Evolutionary conservation across 768 basidiomycete species (phyloP).

Genomic region (Lactarius psammicola): DNA sequence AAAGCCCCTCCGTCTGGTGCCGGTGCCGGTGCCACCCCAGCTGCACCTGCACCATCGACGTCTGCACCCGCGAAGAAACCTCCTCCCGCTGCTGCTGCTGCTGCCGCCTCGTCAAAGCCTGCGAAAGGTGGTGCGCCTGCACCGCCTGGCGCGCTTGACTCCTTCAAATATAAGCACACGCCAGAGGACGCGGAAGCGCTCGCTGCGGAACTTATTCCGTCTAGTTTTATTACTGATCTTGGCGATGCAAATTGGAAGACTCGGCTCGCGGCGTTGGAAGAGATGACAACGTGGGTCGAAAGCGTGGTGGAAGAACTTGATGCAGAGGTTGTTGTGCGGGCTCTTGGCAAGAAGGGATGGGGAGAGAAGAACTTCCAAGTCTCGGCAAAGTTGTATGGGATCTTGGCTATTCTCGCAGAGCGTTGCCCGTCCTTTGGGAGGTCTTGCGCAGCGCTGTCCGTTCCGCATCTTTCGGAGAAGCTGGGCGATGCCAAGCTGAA

Average conservation of each 20-base stretch:
- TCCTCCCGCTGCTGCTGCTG: slow-evolving; percentile 33
- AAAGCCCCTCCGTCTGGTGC: slow-evolving; percentile 48
- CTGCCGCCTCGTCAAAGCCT: slow-evolving; percentile 39
- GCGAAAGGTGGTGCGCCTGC: slow-evolving; percentile 50
- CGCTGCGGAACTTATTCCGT: slow-evolving; percentile 70
- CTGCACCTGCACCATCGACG: slow-evolving; percentile 33
- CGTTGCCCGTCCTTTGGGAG: slow-evolving; percentile 80
- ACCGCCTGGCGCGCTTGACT: slow-evolving; percentile 61
- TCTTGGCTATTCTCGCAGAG: slow-evolving; percentile 71
- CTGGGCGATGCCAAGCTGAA: slow-evolving; percentile 95
- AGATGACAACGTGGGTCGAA: slow-evolving; percentile 81
- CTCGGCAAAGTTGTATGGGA: slow-evolving; percentile 82
- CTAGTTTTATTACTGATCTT: slow-evolving; percentile 65
- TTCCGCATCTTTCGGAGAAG: slow-evolving; percentile 87
- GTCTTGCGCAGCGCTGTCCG: slow-evolving; percentile 77
- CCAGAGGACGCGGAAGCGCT: slow-evolving; percentile 89
- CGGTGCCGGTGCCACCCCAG: slow-evolving; percentile 32
- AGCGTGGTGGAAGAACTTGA: slow-evolving; percentile 64
- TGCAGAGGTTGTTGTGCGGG: slow-evolving; percentile 84
- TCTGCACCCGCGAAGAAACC: slow-evolving; percentile 45
- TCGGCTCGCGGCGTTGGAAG: slow-evolving; percentile 82
- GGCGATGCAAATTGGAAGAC: slow-evolving; percentile 94
- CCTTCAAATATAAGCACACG: slow-evolving; percentile 87
- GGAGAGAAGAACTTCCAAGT: slow-evolving; percentile 99
- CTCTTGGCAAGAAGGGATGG: slow-evolving; percentile 92